Conservation (phyloP, 108 stramenopile genomes). For the Schizochytrium sp. region DNA sequence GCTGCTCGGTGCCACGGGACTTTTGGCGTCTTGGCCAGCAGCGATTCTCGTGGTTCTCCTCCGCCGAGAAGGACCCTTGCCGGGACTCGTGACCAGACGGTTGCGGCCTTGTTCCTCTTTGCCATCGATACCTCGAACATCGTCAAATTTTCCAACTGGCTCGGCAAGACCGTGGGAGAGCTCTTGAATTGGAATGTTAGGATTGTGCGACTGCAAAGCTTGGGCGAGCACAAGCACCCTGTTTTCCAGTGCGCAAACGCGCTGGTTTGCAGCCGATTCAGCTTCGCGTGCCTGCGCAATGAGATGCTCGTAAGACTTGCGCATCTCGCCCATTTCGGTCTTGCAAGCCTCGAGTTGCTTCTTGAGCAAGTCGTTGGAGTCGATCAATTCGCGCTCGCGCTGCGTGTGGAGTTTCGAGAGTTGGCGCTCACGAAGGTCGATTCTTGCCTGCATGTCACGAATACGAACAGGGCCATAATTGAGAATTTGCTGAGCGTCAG, state of each 20-base stretch:
- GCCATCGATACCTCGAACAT: too few species aligned
- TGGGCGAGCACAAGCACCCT: neutral
- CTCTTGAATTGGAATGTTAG: too few species aligned
- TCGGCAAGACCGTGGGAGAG: too few species aligned
- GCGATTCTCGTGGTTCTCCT: too few species aligned
- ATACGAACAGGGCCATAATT: neutral
- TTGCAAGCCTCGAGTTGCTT: neutral
- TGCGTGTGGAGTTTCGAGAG: neutral
- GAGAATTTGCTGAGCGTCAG: constrained; percentile 17
- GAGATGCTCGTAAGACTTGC: neutral
- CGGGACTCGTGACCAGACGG: too few species aligned
- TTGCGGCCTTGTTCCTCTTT: too few species aligned
- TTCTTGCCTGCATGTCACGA: neutral
- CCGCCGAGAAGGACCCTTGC: too few species aligned
- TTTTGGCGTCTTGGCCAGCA: too few species aligned
- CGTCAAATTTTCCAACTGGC: too few species aligned
- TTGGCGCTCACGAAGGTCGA: neutral
- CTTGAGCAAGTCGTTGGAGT: neutral
- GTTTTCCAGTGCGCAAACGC: neutral
- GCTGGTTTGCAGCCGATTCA: neutral
- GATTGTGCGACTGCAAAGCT: too few species aligned
- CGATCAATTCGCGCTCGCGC: neutral
- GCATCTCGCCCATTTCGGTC: neutral
- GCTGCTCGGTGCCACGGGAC: too few species aligned
- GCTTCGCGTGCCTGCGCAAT: neutral